Evolutionary conservation across 179 eudicot genomes (phyloP).

Genomic region (Patellifolia procumbens): DNA sequence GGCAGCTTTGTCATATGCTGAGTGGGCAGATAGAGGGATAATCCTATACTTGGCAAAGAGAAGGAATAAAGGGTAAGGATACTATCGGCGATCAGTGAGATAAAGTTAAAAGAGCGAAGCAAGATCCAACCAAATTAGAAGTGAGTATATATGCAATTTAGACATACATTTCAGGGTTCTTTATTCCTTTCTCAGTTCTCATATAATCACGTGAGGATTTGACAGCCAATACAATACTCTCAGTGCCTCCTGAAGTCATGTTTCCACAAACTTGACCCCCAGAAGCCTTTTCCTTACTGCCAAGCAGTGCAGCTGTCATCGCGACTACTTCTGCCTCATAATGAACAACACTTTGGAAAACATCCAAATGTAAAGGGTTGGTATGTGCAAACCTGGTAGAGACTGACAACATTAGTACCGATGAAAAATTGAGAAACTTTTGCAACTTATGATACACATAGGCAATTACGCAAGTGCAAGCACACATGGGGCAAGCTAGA

Average conservation of each 20-base stretch:
- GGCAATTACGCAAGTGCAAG: background rate
- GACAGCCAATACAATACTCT: constrained; percentile 89
- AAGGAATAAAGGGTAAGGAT: background rate
- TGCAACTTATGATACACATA: background rate
- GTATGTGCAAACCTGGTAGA: constrained; percentile 92
- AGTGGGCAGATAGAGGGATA: constrained; percentile 93
- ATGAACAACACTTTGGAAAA: constrained; percentile 76
- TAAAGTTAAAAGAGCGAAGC: background rate
- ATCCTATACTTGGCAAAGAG: constrained; percentile 54
- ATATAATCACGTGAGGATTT: constrained; percentile 95
- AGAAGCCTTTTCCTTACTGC: constrained; percentile 73
- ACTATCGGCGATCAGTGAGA: background rate
- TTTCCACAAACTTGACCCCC: constrained; percentile 97
- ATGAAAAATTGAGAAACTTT: background rate
- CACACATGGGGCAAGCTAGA: background rate
- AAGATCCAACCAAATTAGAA: background rate
- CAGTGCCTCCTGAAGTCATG: constrained; percentile 99
- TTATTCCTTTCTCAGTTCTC: constrained; percentile 79
- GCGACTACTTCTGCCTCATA: constrained; percentile 97
- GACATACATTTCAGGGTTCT: constrained; percentile 78
- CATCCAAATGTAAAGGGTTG: constrained; percentile 94
- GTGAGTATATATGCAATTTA: constrained; percentile 3
- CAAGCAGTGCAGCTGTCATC: constrained; percentile 91
- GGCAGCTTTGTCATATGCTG: constrained; percentile 98
- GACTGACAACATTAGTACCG: constrained; percentile 20